phyloP scores from a whole-genome alignment of 805 yeast genomes.

The Diddensiella caesifluorescens region DNA sequence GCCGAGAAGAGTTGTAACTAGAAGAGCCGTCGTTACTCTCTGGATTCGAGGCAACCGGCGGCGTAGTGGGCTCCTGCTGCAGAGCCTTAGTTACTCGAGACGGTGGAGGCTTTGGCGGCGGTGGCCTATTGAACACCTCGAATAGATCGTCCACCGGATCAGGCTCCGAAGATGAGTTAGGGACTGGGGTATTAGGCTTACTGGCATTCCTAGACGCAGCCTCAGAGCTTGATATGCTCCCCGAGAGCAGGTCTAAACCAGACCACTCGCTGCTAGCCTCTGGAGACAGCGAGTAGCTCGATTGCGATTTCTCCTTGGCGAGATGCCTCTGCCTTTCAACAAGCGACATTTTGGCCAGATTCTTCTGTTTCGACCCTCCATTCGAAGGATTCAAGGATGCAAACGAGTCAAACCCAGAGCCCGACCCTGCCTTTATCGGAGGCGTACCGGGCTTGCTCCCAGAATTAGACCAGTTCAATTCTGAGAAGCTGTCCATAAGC shows the following conservation, averaged over 20 bases:
- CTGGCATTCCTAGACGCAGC: constrained; percentile 6
- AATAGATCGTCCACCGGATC: constrained; percentile 22
- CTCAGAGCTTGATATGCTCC: constrained; percentile 9
- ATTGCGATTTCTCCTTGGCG: constrained; percentile 6
- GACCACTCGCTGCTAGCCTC: constrained; percentile 21
- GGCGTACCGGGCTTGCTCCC: constrained; percentile 1
- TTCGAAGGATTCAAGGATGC: neutral
- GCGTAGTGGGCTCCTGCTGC: too few relatives aligned
- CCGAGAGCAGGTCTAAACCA: constrained; percentile 28
- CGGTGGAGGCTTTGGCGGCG: constrained; percentile 10
- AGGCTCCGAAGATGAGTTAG: neutral
- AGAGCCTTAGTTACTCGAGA: too few relatives aligned
- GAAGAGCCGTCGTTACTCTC: too few relatives aligned
- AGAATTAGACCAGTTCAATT: constrained; percentile 2
- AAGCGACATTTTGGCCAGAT: constrained; percentile 28
- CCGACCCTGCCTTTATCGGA: neutral
- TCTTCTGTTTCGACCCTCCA: constrained; percentile 8
- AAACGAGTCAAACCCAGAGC: constrained; percentile 2
- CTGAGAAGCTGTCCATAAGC: constrained; percentile 4
- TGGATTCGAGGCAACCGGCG: too few relatives aligned
- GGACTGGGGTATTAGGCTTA: constrained; percentile 1
- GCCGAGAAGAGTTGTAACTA: too few relatives aligned
- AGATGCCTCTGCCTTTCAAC: constrained; percentile 27
- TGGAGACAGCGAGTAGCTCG: constrained; percentile 3
- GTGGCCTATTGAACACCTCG: constrained; percentile 23